These are phyloP conservation scores for Chaetomium cochliodes DNA, from an alignment of 495 filamentous ascomycete species.

Conservation along the genomic window DNA sequence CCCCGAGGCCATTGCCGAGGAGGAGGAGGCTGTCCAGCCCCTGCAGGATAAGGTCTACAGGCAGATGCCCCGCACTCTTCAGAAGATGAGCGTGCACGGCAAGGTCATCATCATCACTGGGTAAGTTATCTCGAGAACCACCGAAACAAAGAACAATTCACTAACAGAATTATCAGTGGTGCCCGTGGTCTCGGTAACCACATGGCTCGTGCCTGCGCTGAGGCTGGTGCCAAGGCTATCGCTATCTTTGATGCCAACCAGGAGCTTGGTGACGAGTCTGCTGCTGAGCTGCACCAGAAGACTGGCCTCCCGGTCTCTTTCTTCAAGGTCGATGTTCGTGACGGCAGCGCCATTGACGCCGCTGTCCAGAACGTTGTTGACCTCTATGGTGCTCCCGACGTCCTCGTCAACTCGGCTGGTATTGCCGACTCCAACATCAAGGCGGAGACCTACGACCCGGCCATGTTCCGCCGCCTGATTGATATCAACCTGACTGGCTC, in stretches of 20 bases:
- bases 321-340: conserved; percentile 75
- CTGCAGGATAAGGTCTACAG: conserved; percentile 45
- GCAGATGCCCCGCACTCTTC: conserved; percentile 57
- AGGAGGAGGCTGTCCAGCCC: conserved; percentile 41
- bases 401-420: conserved; percentile 80
- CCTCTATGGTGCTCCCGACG: conserved; percentile 64
- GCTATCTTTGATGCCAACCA: conserved; percentile 73
- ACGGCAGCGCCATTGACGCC: conserved; percentile 59
- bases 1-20: conserved; percentile 33
- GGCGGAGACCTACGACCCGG: conserved; percentile 56
- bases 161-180: conserved; percentile 53
- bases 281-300: conserved; percentile 62
- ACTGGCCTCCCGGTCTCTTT: conserved; percentile 69
- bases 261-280: conserved; percentile 66
- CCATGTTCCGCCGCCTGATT: conserved; percentile 70
- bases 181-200: conserved; percentile 73
- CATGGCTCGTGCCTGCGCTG: conserved; percentile 72
- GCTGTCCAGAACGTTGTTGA: conserved; percentile 59
- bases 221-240: conserved; percentile 69
- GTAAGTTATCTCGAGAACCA: conserved; percentile 43
- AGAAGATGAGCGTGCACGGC: conserved; percentile 62
- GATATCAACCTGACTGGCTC: conserved; percentile 76
- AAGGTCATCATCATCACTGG: conserved; percentile 73
- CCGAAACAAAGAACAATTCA: neutral
- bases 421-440: conserved; percentile 68